Conservation (phyloP, 768 basidiomycete species). For the Plicaturopsis crispa region DNA sequence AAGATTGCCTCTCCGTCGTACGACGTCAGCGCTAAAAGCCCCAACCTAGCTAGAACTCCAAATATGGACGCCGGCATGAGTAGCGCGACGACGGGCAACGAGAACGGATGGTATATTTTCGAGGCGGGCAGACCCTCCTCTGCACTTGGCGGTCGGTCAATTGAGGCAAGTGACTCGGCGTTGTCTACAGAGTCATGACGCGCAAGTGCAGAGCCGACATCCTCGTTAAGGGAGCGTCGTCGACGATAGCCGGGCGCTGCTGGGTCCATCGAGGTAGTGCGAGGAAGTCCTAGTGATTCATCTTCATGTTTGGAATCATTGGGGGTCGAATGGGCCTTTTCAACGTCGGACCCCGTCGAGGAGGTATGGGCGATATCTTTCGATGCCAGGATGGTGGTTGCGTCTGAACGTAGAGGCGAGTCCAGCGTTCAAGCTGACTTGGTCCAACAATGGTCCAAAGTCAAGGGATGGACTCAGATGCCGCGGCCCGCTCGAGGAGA, state of each 20-base stretch:
- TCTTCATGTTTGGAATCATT: too few relatives aligned
- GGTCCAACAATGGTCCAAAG: too few relatives aligned
- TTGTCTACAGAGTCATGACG: constrained; percentile 23
- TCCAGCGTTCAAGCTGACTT: too few relatives aligned
- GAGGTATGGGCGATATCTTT: too few relatives aligned
- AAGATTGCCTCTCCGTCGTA: constrained; percentile 78
- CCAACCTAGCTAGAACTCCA: constrained; percentile 78
- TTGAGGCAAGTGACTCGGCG: constrained; percentile 30
- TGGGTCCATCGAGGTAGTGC: too few relatives aligned
- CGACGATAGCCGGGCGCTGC: not conserved
- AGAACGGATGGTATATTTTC: constrained; percentile 43
- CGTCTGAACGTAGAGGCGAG: too few relatives aligned
- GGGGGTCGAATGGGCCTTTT: too few relatives aligned
- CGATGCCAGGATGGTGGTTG: too few relatives aligned
- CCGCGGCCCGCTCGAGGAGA: too few relatives aligned
- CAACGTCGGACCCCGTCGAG: too few relatives aligned
- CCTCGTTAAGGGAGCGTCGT: constrained; percentile 15
- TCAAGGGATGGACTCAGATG: too few relatives aligned
- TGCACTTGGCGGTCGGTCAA: constrained; percentile 32
- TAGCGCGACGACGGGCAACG: constrained; percentile 57
- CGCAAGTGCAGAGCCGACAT: constrained; percentile 26
- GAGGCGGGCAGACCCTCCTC: constrained; percentile 22
- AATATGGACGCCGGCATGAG: constrained; percentile 80
- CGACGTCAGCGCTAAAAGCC: constrained; percentile 62
- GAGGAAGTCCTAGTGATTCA: too few relatives aligned